Conservation (phyloP, 2,329 filamentous ascomycete genomes). For the Nothophoma quercina region DNA sequence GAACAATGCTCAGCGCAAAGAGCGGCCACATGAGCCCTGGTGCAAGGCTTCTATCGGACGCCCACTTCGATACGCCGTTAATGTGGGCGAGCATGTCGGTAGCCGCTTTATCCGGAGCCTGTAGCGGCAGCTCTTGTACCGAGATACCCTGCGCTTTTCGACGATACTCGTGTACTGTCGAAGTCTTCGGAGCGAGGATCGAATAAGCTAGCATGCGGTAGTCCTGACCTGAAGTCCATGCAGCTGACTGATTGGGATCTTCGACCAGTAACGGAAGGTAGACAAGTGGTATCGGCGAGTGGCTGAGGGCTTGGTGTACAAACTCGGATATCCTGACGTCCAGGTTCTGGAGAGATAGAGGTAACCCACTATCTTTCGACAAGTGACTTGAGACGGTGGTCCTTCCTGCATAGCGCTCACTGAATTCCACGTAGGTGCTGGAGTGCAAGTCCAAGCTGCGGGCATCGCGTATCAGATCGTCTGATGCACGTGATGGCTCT, state of each 20-base stretch:
- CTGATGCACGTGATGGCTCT: constrained; percentile 40
- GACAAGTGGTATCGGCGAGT: constrained; percentile 47
- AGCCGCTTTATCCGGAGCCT: neutral
- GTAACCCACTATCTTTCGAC: neutral
- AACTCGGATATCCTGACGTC: constrained; percentile 46
- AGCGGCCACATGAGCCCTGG: constrained; percentile 35
- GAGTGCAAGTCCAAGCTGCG: constrained; percentile 26
- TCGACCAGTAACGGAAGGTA: constrained; percentile 71
- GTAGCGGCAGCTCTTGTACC: constrained; percentile 24
- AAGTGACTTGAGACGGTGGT: constrained; percentile 13
- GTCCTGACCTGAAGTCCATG: constrained; percentile 51
- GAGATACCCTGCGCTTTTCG: constrained; percentile 46
- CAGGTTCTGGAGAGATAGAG: constrained; percentile 29
- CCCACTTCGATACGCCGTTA: constrained; percentile 26
- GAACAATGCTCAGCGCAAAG: constrained; percentile 31
- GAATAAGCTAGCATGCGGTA: constrained; percentile 52
- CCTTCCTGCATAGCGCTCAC: constrained; percentile 34
- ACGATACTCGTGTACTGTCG: constrained; percentile 46
- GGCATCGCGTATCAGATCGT: constrained; percentile 36
- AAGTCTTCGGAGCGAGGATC: constrained; percentile 31
- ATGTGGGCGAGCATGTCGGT: constrained; percentile 26
- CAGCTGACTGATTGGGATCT: constrained; percentile 52
- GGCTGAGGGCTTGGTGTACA: constrained; percentile 31
- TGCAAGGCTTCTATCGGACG: constrained; percentile 15
- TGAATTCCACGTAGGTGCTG: constrained; percentile 39